Base-by-base conservation (phyloP, 306 rosid species). In the Cyamopsis tetragonoloba region DNA sequence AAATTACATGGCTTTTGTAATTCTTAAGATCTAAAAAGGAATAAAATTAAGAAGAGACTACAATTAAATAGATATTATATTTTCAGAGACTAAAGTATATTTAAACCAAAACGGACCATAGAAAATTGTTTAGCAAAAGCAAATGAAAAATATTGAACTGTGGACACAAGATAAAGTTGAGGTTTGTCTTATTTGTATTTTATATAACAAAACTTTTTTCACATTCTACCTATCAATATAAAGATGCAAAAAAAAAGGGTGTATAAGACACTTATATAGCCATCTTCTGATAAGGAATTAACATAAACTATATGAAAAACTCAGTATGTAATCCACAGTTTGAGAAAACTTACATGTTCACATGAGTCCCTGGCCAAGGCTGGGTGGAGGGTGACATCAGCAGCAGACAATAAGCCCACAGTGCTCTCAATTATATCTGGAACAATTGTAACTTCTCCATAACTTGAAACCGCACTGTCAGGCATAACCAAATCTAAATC, bases 351-450 rank as follows among this genome's bases (percentile, higher is more conserved):
- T 79, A 92, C 98, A 81, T 78, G 73, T 72, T 89, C 96, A 62
- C 73, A 79, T 9, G 89, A 84, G 74, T 86, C 93, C n/a, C 86
- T 83, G 39, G 63, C 81, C 38, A 84, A 86, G 48, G 93, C 83
- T 6, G 71, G 84, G 65, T 81, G 89, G 46, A 84, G 42, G 56
- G 89, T 81, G 66, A 77, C 89, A 60, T 86, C 88, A 47, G 89
- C 77, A 69, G 87, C 84, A 74, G 95, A 74, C 82, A 84, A 70
- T 42, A 82, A 70, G 69, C 88, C 96, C 23, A 83, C 89, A 4
- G 89, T 86, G 89, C 95, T 89, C 81, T 89, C 96, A 53, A 84
- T 84, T 67, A 89, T 86, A 75, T 92, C 98, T 31, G 96, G 93
- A 77, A 86, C 76, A 63, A 68, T 46, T 9, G 84, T 31, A 39